Conservation (phyloP, 768 basidiomycete genomes). For the Suillus hirtellus region DNA sequence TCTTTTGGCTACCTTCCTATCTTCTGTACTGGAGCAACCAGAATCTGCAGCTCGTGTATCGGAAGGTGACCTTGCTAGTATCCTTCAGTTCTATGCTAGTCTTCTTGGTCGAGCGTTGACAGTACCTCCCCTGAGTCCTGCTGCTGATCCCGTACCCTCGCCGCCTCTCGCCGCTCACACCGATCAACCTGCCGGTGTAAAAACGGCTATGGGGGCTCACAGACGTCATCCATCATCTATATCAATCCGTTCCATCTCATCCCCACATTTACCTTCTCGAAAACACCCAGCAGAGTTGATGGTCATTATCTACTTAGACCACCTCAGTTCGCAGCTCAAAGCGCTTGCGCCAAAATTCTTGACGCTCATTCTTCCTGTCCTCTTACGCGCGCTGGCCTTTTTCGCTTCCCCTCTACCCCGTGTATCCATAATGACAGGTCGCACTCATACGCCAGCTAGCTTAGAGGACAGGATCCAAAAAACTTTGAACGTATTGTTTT, state of each 20-base stretch:
- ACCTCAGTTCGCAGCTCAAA: conserved; percentile 63
- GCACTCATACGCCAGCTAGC: conserved; percentile 31
- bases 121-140: conserved; percentile 26
- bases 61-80: conserved; percentile 54
- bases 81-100: conserved; percentile 60
- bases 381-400: conserved; percentile 70
- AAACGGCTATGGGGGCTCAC: conserved; percentile 40
- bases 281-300: conserved; percentile 66
- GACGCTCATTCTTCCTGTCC: conserved; percentile 58
- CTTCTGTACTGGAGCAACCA: conserved; percentile 46
- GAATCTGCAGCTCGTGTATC: conserved; percentile 62
- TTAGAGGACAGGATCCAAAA: conserved; percentile 60
- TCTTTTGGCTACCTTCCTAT: conserved; percentile 58
- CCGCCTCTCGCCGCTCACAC: conserved; percentile 34
- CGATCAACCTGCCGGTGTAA: conserved; percentile 26
- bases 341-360: conserved; percentile 57
- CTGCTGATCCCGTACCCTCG: conserved; percentile 16
- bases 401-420: conserved; percentile 69
- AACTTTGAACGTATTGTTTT: conserved; percentile 54
- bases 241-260: conserved; percentile 46
- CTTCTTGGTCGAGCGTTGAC: conserved; percentile 57
- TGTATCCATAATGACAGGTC: conserved; percentile 51
- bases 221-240: conserved; percentile 63
- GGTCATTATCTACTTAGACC: conserved; percentile 60
- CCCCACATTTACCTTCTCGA: conserved; percentile 26